phyloP scores from a whole-genome alignment of 1,139 yeast species.

The Kodamaea anthophila region DNA sequence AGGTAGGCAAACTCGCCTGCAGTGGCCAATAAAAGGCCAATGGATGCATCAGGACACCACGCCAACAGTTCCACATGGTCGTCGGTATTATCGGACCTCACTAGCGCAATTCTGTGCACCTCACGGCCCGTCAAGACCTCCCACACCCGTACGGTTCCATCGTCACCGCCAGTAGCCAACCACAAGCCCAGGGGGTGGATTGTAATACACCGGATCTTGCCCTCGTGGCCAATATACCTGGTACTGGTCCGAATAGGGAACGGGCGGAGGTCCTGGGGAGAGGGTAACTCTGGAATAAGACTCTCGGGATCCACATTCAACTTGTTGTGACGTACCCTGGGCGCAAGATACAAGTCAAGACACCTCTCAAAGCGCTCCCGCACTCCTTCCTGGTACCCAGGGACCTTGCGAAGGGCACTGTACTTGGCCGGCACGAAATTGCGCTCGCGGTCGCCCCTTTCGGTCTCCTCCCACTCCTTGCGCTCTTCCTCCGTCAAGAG shows the following conservation, averaged over 20 bases:
- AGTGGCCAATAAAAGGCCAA: conserved; percentile 76
- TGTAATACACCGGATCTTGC: conserved; percentile 73
- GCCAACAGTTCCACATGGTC: conserved; percentile 79
- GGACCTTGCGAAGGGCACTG: conserved; percentile 80
- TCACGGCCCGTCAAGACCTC: conserved; percentile 94
- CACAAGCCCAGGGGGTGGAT: conserved; percentile 89
- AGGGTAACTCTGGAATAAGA: conserved; percentile 90
- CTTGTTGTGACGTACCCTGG: conserved; percentile 89
- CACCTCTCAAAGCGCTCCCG: conserved; percentile 93
- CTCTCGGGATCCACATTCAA: conserved; percentile 94
- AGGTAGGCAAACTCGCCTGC: conserved; percentile 78
- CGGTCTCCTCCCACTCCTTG: conserved; percentile 64
- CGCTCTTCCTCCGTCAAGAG: conserved; percentile 73
- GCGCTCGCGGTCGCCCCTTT: conserved; percentile 72
- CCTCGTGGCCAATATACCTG: conserved; percentile 74
- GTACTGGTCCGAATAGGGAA: conserved; percentile 93
- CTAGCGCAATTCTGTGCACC: conserved; percentile 59
- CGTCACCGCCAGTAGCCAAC: conserved; percentile 97
- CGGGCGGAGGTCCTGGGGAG: conserved; percentile 96
- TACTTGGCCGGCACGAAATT: conserved; percentile 81
- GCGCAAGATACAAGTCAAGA: conserved; percentile 89
- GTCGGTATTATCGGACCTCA: conserved; percentile 50
- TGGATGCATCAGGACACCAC: conserved; percentile 80
- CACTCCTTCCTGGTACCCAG: conserved; percentile 80
- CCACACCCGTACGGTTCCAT: conserved; percentile 94